Conservation (phyloP, 768 basidiomycete species). For the Scleroderma bovista region DNA sequence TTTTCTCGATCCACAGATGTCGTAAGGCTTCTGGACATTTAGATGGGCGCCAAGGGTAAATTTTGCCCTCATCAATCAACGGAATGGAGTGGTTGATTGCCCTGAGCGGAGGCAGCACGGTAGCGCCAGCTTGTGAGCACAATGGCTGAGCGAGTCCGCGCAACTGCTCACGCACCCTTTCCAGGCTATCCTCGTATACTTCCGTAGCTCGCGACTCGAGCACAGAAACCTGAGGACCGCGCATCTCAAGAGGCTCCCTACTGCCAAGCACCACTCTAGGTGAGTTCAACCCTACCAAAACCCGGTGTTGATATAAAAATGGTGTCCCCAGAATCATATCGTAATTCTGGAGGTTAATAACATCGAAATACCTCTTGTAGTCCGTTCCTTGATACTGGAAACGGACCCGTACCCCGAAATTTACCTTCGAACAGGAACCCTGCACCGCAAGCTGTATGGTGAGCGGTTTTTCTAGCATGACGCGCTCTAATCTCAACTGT, state of each 20-base stretch:
- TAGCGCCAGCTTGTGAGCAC: background rate
- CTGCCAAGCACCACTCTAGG: too few species aligned
- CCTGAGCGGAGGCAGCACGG: too few species aligned
- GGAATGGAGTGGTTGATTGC: conserved; percentile 35
- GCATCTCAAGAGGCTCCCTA: conserved; percentile 11
- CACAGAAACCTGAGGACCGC: background rate
- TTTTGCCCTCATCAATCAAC: conserved; percentile 24
- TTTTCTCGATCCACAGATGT: conserved; percentile 22
- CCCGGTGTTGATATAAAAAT: conserved; percentile 6
- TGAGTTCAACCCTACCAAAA: background rate
- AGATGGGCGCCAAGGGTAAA: conserved; percentile 31
- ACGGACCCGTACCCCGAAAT: conserved; percentile 6
- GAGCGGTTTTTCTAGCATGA: too few species aligned
- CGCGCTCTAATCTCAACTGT: too few species aligned
- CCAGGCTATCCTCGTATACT: background rate
- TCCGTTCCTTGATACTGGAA: conserved; percentile 13
- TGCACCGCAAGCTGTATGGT: too few species aligned
- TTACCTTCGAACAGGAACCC: too few species aligned
- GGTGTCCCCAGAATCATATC: conserved; percentile 37
- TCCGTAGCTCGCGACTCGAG: background rate
- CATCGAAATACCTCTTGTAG: conserved; percentile 26
- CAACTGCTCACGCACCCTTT: background rate
- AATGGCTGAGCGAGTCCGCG: background rate
- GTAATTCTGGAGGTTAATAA: conserved; percentile 33
- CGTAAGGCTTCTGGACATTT: conserved; percentile 31